These are phyloP conservation scores for Gymnopilus junonius DNA, from an alignment of 768 basidiomycete genomes.

Conservation along the genomic window DNA sequence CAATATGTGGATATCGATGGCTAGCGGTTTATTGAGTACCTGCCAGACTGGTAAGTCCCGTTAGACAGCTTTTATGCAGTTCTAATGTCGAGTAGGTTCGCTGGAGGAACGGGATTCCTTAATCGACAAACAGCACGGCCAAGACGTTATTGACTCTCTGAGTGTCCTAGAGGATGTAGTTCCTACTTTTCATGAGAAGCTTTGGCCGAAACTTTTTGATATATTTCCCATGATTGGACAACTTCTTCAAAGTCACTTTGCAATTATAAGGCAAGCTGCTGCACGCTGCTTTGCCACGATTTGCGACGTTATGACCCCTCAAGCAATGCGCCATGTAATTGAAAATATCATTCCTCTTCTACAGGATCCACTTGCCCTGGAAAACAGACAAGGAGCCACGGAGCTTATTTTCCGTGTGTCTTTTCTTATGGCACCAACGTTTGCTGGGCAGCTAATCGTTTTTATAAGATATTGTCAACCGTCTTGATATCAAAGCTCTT, in stretches of 20 bases:
- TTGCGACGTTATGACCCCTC: conserved; percentile 82
- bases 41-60: conserved; percentile 63
- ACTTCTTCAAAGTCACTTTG: conserved; percentile 84
- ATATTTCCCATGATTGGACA: conserved; percentile 78
- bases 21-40: conserved; percentile 70
- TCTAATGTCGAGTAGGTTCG: conserved; percentile 44
- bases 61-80: background rate
- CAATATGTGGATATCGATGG: conserved; percentile 94
- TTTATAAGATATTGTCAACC: conserved; percentile 82
- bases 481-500: conserved; percentile 90
- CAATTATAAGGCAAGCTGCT: conserved; percentile 88
- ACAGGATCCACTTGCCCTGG: conserved; percentile 72
- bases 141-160: conserved; percentile 91
- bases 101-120: conserved; percentile 61
- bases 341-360: conserved; percentile 82
- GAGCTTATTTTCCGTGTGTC: conserved; percentile 91
- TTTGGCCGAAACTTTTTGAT: conserved; percentile 70
- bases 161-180: conserved; percentile 87
- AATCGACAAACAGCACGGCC: conserved; percentile 77
- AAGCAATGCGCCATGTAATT: conserved; percentile 91
- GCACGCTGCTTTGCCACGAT: conserved; percentile 88
- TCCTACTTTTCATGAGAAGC: conserved; percentile 70
- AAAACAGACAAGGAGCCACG: conserved; percentile 86
- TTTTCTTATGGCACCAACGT: background rate
- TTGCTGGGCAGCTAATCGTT: conserved; percentile 15